Percentiles rank a stretch among this genome's conserved stretches.
These are phyloP conservation scores for Sideroxylon spinosum DNA, from an alignment of 179 eudicot species.

Conservation along the genomic window DNA sequence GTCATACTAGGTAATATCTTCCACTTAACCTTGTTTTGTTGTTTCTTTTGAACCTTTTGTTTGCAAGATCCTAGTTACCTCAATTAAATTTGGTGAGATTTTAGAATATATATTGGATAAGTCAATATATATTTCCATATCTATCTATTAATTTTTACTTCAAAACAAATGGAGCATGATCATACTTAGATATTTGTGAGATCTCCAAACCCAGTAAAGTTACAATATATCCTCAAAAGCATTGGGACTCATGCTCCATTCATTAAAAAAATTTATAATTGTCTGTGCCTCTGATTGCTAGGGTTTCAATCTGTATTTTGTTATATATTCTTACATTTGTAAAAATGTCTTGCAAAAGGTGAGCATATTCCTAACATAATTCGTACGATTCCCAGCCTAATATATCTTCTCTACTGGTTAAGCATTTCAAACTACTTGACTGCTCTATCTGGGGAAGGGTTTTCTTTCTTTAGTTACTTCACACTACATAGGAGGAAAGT, in stretches of 20 bases:
- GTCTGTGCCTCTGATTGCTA: background rate
- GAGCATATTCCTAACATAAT: too few species aligned
- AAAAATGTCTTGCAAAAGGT: background rate
- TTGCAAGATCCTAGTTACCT: constrained; percentile 2
- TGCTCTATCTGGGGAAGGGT: too few species aligned
- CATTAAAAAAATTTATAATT: background rate
- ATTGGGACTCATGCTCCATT: background rate
- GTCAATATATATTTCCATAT: background rate
- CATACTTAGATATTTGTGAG: background rate
- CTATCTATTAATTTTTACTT: background rate
- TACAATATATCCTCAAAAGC: background rate
- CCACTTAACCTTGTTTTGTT: background rate
- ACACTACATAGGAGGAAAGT: too few species aligned
- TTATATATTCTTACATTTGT: background rate
- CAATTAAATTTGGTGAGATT: background rate
- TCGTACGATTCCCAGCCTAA: too few species aligned
- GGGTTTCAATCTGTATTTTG: background rate
- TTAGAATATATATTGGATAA: background rate
- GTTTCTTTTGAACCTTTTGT: background rate
- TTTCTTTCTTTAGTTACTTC: too few species aligned
- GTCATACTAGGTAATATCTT: background rate
- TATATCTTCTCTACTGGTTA: too few species aligned
- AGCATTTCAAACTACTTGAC: too few species aligned
- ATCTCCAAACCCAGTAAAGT: background rate
- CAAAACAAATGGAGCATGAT: background rate